These are phyloP conservation scores for Fomitopsis serialis DNA, from an alignment of 768 basidiomycete species.

Conservation along the genomic window DNA sequence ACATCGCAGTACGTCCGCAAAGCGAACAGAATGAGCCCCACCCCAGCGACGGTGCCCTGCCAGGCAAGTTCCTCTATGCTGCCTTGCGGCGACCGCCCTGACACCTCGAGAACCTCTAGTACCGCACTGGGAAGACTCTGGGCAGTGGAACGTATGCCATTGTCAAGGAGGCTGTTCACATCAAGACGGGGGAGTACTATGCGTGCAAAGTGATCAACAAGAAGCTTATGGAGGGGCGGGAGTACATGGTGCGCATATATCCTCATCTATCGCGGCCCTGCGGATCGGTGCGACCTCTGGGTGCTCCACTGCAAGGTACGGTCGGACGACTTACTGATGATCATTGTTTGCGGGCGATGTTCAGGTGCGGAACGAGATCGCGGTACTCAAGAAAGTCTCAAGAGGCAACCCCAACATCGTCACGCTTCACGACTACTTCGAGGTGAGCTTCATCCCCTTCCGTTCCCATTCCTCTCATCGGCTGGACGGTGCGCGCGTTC, in stretches of 20 bases:
- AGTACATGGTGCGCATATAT: conserved; percentile 77
- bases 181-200: conserved; percentile 90
- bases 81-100: conserved; percentile 4
- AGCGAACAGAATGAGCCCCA: conserved; percentile 5
- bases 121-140: conserved; percentile 82
- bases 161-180: conserved; percentile 92
- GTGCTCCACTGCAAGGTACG: background rate
- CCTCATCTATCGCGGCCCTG: background rate
- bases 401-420: conserved; percentile 89
- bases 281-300: background rate
- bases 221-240: conserved; percentile 96
- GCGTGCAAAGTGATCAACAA: conserved; percentile 99
- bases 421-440: conserved; percentile 93
- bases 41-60: conserved; percentile 38
- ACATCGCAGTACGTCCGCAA: background rate
- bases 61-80: conserved; percentile 29
- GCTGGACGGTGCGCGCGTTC: too few relatives aligned
- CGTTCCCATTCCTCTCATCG: too few relatives aligned
- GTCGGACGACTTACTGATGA: background rate
- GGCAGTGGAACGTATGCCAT: conserved; percentile 94
- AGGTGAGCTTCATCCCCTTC: conserved; percentile 47
- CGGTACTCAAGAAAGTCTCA: conserved; percentile 89
- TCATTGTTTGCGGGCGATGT: background rate
- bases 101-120: conserved; percentile 37
- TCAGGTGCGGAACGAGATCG: conserved; percentile 95